These are phyloP conservation scores for Perkinsus chesapeaki DNA, from an alignment of 169 alveolate species.

Conservation along the genomic window DNA sequence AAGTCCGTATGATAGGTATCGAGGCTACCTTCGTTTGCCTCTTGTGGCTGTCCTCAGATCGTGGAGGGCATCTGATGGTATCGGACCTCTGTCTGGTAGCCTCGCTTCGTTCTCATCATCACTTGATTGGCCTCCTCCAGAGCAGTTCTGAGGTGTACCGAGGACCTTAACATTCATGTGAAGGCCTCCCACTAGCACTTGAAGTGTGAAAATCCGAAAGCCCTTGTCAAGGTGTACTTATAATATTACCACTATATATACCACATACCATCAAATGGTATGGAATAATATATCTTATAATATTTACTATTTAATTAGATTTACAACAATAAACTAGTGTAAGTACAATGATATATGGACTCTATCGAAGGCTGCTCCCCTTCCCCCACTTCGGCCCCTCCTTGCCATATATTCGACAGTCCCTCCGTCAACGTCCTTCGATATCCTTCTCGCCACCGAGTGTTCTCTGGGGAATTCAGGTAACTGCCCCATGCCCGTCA, in stretches of 20 bases:
- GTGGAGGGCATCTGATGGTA: background rate
- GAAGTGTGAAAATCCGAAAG: no score
- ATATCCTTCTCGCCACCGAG: background rate
- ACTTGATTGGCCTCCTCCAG: background rate
- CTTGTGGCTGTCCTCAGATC: background rate
- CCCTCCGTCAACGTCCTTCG: background rate
- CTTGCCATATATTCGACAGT: background rate
- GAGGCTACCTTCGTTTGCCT: background rate
- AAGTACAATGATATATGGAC: no score
- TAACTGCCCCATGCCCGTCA: background rate
- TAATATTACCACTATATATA: no score
- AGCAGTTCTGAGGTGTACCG: background rate
- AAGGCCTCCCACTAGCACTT: no score
- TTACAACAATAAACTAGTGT: background rate
- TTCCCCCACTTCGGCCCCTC: background rate
- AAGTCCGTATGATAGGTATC: no score
- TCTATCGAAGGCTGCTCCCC: background rate
- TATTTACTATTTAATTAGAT: no score
- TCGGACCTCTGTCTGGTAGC: background rate
- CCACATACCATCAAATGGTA: no score
- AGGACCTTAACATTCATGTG: background rate
- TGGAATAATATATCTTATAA: no score
- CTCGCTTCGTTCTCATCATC: background rate
- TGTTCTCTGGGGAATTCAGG: background rate
- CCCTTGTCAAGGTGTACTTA: no score